Evolutionary conservation across 2,329 filamentous ascomycete genomes (phyloP), one percentile per base, ranked within the genome.

Genomic region (Emericellopsis atlantica): DNA sequence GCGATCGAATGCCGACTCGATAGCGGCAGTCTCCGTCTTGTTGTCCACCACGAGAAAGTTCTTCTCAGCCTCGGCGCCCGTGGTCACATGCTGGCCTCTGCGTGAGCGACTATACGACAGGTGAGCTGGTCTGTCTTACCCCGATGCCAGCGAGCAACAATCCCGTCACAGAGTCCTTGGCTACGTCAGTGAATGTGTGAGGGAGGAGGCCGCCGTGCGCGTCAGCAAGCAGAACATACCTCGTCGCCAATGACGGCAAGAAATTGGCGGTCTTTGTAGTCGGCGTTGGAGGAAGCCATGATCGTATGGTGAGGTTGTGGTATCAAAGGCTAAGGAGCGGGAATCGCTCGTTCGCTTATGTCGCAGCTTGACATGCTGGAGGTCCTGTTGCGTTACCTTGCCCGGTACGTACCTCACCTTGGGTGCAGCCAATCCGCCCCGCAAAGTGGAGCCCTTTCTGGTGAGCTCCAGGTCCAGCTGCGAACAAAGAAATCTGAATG

Each of bases 221-320:
- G 21, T 8, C 36, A 11, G 4, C 21, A 9, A 12, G 36, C 29
- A 11, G n/a, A 21, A 42, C 61, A 48, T 58, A 86, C 92, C 78
- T 98, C 92, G 62, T 98, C 92, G 40, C 92, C 92, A 58, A 98
- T 98, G 38, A 98, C 90, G 48, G 92, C 92, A 44, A 98, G 78
- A 59, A 98, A 95, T 66, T 98, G 84, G 54, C 92, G 78, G 65
- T 96, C 88, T 67, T 88, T 81, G 62, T 71, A 81, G 50, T 78
- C 74, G 48, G 70, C 66, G 51, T 74, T 67, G 37, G 67, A 29
- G 26, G 26, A 66, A 44, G 70, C 54, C 67, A 72, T 72, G 35
- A 52, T 57, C 51, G 45, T 40, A 36, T 6, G 26, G 6, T 4
- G 9, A 14, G 16, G 12, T 35, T 12, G 32, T 8, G 31, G 32